phyloP scores from a whole-genome alignment of 306 rosid genomes.

The Rosa lucieae region DNA sequence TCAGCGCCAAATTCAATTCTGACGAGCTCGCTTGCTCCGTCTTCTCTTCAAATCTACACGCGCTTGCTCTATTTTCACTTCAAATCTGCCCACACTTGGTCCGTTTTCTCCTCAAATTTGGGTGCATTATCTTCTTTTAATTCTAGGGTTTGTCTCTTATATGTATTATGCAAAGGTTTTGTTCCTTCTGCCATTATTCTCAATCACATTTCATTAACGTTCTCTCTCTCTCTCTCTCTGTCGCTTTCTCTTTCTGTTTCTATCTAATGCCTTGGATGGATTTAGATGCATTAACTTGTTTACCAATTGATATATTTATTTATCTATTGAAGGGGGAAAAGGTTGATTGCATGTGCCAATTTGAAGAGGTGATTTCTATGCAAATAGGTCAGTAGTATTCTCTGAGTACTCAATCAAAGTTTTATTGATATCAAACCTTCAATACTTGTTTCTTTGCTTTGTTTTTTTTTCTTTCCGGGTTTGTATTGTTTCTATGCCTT shows the following conservation, averaged over 20 bases:
- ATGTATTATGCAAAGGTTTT: background rate
- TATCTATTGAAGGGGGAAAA: no score
- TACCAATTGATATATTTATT: no score
- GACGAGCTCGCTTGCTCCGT: background rate
- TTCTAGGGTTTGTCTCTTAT: background rate
- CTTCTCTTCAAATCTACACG: background rate
- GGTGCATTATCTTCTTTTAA: background rate
- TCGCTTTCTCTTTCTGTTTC: no score
- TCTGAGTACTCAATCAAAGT: no score
- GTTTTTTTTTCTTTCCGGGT: no score
- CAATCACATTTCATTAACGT: background rate
- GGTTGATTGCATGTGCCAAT: background rate
- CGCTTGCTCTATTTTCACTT: background rate
- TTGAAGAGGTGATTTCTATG: background rate
- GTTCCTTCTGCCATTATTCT: background rate
- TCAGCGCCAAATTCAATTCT: background rate
- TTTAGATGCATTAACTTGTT: no score
- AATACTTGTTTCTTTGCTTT: no score
- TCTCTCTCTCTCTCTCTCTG: background rate
- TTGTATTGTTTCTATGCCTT: no score
- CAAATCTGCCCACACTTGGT: background rate
- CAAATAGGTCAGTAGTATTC: background rate
- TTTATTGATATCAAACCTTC: no score
- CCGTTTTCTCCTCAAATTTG: background rate
- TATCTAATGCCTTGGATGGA: no score